Percentiles rank a stretch among this genome's conserved stretches.
Evolutionary conservation across 1,139 yeast species (phyloP).

Genomic region (Saccharomycopsis phalli): DNA sequence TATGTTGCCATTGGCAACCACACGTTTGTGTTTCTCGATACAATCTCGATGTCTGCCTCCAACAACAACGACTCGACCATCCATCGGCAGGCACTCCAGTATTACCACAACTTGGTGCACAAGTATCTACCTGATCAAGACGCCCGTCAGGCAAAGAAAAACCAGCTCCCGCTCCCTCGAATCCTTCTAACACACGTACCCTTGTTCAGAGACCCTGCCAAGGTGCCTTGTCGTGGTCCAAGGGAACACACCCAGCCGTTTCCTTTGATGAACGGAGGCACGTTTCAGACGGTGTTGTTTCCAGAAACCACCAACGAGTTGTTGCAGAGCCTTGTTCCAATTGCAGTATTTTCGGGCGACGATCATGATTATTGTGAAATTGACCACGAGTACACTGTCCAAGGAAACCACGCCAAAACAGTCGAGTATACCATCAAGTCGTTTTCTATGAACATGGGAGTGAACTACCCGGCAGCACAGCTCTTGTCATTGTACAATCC

Average conservation of each 20-base stretch:
- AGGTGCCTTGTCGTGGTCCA: constrained; percentile 53
- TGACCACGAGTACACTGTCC: constrained; percentile 40
- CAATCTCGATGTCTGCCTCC: constrained; percentile 60
- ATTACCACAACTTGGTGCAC: constrained; percentile 9
- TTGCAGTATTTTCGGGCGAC: constrained; percentile 80
- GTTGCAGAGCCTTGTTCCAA: constrained; percentile 50
- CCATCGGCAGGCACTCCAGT: constrained; percentile 10
- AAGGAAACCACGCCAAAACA: neutral
- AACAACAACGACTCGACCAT: constrained; percentile 19
- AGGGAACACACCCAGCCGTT: constrained; percentile 58
- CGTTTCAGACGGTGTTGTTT: constrained; percentile 70
- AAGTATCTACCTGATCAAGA: constrained; percentile 11
- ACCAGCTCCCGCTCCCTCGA: constrained; percentile 39
- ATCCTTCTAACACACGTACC: constrained; percentile 78
- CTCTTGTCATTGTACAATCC: constrained; percentile 56
- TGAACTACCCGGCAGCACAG: constrained; percentile 77
- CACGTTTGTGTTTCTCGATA: constrained; percentile 44
- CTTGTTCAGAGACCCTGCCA: constrained; percentile 46
- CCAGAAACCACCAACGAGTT: constrained; percentile 50
- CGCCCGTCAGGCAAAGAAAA: constrained; percentile 2
- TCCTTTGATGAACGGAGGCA: constrained; percentile 67
- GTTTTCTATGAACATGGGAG: constrained; percentile 90
- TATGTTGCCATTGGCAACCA: constrained; percentile 58
- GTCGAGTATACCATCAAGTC: constrained; percentile 78
- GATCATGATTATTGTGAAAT: constrained; percentile 94